These are phyloP conservation scores for Rachicladosporium sp. DNA, from an alignment of 2,329 filamentous ascomycete genomes.

Conservation along the genomic window DNA sequence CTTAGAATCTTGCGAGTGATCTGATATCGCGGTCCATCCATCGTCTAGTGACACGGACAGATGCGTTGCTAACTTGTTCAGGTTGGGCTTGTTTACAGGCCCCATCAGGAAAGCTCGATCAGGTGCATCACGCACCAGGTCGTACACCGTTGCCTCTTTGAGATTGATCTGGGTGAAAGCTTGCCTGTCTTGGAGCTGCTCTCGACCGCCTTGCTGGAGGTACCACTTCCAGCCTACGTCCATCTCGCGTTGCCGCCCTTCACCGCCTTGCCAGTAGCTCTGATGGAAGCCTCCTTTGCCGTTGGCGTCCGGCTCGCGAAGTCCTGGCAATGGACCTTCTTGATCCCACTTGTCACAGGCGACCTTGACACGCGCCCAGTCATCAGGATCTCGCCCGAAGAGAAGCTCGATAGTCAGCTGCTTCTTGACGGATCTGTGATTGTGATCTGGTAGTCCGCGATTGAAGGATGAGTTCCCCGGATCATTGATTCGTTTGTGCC, in stretches of 20 bases:
- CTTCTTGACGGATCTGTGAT: conserved; percentile 23
- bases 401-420: conserved; percentile 34
- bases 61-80: conserved; percentile 30
- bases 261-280: conserved; percentile 29
- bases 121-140: conserved; percentile 19
- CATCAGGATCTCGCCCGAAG: conserved; percentile 39
- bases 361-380: conserved; percentile 35
- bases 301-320: conserved; percentile 23
- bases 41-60: conserved; percentile 33
- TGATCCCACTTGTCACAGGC: conserved; percentile 40
- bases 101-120: conserved; percentile 36
- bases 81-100: conserved; percentile 30
- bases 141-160: conserved; percentile 25
- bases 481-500: background rate
- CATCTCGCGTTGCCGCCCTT: conserved; percentile 32
- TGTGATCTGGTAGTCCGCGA: conserved; percentile 16
- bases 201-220: conserved; percentile 27
- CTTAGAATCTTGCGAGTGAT: no score
- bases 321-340: conserved; percentile 38
- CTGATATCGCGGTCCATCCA: conserved; percentile 20
- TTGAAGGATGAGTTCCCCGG: conserved; percentile 6
- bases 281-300: conserved; percentile 28
- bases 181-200: conserved; percentile 33
- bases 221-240: conserved; percentile 43
- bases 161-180: conserved; percentile 22